Evolutionary conservation across 805 yeast species (phyloP), one percentile per base, ranked within the genome.

Genomic region (Yarrowia sp.): DNA sequence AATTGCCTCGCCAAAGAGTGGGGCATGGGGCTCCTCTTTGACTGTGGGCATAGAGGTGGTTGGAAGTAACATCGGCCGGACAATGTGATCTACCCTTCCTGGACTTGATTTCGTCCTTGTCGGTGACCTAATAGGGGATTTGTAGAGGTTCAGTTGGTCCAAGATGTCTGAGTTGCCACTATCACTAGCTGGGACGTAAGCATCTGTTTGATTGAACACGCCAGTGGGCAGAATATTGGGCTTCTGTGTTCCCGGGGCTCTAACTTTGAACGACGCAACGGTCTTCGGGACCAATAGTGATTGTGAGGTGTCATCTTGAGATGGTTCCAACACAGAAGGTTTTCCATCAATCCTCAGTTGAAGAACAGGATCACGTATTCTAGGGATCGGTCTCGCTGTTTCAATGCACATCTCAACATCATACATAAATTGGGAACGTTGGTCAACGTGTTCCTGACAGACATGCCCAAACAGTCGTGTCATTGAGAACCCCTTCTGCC

Each of bases 401-500:
- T n/a, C 46, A 14, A 54, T 54, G 19, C 61, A 54, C 61, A 54
- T 54, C 12, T 54, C 61, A 9, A 54, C 61, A 17, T 54, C 61
- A 21, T 54, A 54, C 26, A 7, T 10, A 10, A 54, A 54, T 36
- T 54, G 61, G 9, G 61, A 35, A 11, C 46, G 61, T 26, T 36
- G 61, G 17, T 54, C 61, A 5, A 54, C 24, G 30, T 58, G 63
- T n/a, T 58, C 51, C 21, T 30, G 51, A 16, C 63, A 58, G 2
- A 30, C 51, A 16, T 28, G 40, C 5, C 63, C 63, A 28, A 58
- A 58, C 10, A 41, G 24, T 41, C 63, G 14, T 11, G 36, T 28
- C 63, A 58, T 58, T 5, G 63, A 58, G 30, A 58, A 58, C 21
- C 51, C 51, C 17, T 16, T 21, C 12, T 54, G 61, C 49, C 51